Evolutionary conservation across 805 yeast species (phyloP), one percentile per base, ranked within the genome.

Genomic region (Ogataea philodendri): DNA sequence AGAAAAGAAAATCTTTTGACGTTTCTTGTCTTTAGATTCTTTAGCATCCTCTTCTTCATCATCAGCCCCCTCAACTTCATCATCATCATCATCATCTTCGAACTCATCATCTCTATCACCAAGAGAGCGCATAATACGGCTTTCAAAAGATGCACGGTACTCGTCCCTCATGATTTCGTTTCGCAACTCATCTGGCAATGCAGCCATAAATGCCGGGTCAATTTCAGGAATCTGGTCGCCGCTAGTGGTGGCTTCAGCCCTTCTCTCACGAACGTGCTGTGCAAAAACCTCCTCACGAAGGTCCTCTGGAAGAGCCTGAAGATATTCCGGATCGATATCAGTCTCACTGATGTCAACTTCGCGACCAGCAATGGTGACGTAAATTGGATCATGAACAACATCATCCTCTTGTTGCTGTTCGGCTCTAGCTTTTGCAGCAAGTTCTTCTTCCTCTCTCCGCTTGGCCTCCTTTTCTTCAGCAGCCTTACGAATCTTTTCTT

Each of bases 221-320:
- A 85, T 73, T 48, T 84, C 95, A 18, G 85, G 65, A 3, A 74
- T 65, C 9, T 69, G 63, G 1, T 61, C 54, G 1, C 76, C 67
- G 54, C 42, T 62, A 26, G 60, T 52, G 9, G 62, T 55, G 1
- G 44, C 84, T 63, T 66, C 76, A 27, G 68, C 81, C 41, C 93
- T 68, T 40, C 89, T 67, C 47, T 85, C 93, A 26, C 88, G 66
- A 5, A 87, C 66, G 52, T 88, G 95, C 44, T 87, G 90, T 0
- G 89, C 76, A 53, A 85, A 79, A 0, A 88, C 97, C 52, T 89
- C 96, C 44, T 87, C 95, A 32, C 96, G 68, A 84, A 89, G 84
- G 35, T 85, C 93, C 27, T 86, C 95, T 0, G 97, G 97, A 22
- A 89, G 68, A 0, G 96, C 96, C 49, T 81, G 83, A 42, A 89